phyloP scores from a whole-genome alignment of 352 stramenopile species.

The Phytopythium chamaehyphon region DNA sequence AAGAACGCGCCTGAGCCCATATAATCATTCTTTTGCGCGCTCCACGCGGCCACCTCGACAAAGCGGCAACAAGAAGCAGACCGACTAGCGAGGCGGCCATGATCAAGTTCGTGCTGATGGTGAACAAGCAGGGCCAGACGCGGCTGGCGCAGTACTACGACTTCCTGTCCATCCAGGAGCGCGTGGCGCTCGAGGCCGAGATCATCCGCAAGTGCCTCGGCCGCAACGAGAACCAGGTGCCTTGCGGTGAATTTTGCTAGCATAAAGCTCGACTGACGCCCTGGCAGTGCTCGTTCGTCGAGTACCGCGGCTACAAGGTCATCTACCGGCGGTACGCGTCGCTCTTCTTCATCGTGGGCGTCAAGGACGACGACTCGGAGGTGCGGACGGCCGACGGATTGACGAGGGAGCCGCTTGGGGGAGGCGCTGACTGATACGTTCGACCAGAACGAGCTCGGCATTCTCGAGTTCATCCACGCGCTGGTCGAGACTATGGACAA shows the following conservation, averaged over 20 bases:
- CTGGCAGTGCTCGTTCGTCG: constrained; percentile 99
- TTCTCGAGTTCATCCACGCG: constrained; percentile 99
- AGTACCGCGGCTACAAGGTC: constrained; percentile 99
- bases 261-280: no score
- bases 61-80: constrained; percentile 1
- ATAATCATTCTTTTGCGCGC: no score
- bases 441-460: constrained; percentile 97
- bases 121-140: constrained; percentile 99
- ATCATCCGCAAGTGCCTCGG: constrained; percentile 99
- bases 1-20: no score
- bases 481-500: constrained; percentile 99
- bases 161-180: constrained; percentile 98
- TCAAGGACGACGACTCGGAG: constrained; percentile 94
- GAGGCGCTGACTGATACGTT: not conserved
- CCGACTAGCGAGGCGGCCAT: constrained; percentile 36
- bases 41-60: not conserved
- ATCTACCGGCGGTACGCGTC: constrained; percentile 99
- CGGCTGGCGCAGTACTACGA: constrained; percentile 99
- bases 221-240: constrained; percentile 94
- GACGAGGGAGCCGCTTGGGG: no score
- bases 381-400: no score
- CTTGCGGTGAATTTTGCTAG: not conserved
- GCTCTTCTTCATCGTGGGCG: constrained; percentile 99
- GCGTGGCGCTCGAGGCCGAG: constrained; percentile 97
- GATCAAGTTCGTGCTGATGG: constrained; percentile 96